Evolutionary conservation across 129 eudicot species (phyloP).

Genomic region (Deinandra increscens): DNA sequence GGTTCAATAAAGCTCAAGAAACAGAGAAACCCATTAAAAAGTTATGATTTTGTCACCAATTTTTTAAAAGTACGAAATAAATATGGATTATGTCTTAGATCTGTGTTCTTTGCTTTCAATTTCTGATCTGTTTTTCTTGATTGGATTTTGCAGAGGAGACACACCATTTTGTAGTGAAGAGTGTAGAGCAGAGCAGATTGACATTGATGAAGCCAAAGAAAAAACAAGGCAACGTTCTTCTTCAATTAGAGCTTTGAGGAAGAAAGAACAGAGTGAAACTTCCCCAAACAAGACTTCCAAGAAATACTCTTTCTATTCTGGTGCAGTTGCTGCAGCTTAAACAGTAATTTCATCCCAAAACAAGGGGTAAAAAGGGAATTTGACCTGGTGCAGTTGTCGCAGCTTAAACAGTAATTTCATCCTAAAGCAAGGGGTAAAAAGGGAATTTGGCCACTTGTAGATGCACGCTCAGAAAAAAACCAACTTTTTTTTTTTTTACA

Average conservation of each 20-base stretch:
- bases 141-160: constrained; percentile 46
- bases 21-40: not conserved
- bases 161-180: constrained; percentile 74
- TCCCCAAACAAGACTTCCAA: constrained; percentile 47
- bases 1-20: not conserved
- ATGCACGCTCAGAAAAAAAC: constrained; percentile 18
- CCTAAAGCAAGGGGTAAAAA: constrained; percentile 10
- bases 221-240: constrained; percentile 41
- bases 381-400: constrained; percentile 63
- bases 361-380: constrained; percentile 13
- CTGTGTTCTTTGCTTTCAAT: not conserved
- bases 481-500: constrained; percentile 4
- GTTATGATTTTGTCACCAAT: not conserved
- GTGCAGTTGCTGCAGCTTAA: constrained; percentile 70
- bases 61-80: too few species aligned
- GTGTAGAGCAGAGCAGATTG: constrained; percentile 65
- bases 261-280: constrained; percentile 49
- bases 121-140: constrained; percentile 11
- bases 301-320: constrained; percentile 43
- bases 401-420: constrained; percentile 35
- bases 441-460: constrained; percentile 7
- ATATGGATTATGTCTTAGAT: constrained; percentile 8
- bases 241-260: constrained; percentile 61
- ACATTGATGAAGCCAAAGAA: constrained; percentile 59
- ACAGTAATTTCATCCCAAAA: constrained; percentile 1